Evolutionary conservation across 2,329 filamentous ascomycete genomes (phyloP).

Genomic region (Talaromyces sp.): DNA sequence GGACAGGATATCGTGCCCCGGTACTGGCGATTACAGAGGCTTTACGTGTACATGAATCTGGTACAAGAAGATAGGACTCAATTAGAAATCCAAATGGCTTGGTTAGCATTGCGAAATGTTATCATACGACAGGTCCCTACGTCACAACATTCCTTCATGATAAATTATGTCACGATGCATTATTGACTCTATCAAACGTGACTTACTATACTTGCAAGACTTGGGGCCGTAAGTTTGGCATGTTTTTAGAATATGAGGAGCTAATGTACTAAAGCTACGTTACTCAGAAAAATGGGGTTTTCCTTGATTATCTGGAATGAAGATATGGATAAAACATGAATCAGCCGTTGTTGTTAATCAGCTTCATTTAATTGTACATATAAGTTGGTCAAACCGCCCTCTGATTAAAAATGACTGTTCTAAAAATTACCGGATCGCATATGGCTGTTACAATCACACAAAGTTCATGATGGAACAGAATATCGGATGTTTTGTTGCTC

Average conservation of each 20-base stretch:
- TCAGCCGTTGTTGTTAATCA: neutral
- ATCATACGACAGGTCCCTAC: too few relatives aligned
- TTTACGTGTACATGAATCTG: conserved; percentile 18
- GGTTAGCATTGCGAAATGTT: neutral
- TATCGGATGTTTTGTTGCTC: neutral
- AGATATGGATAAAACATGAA: neutral
- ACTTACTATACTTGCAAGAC: neutral
- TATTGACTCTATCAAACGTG: neutral
- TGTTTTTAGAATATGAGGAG: neutral
- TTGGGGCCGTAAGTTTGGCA: neutral
- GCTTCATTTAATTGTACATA: neutral
- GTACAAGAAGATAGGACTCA: neutral
- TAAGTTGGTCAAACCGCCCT: neutral
- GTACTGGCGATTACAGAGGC: conserved; percentile 5
- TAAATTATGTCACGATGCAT: neutral
- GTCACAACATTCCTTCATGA: too few relatives aligned
- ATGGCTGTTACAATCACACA: neutral
- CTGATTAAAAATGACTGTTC: neutral
- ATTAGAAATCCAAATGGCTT: neutral
- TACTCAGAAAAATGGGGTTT: neutral
- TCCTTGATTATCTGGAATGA: neutral
- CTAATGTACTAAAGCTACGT: neutral
- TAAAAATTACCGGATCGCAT: neutral
- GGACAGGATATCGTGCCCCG: conserved; percentile 19
- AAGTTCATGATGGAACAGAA: neutral